Base-by-base conservation (phyloP, 1,284 basidiomycete genomes). In the Cerioporus squamosus region DNA sequence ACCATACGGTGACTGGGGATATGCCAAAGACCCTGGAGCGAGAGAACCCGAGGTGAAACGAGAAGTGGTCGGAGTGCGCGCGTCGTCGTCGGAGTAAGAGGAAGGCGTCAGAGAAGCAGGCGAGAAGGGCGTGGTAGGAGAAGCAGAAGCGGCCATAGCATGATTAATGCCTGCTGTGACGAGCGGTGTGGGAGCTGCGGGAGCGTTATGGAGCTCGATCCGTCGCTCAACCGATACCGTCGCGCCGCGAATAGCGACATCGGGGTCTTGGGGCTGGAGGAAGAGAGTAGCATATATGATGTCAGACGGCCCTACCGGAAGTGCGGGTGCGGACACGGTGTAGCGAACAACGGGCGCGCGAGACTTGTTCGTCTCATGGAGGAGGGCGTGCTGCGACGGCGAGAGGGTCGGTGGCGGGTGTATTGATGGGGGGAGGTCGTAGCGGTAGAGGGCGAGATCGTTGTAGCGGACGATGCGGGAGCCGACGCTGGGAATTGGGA, bases 391-490 rank as follows among this genome's bases (percentile, higher is more conserved):
- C 33, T 61, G 51, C 26, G 64, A 57, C 33, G 62, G 44, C 42
- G 58, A 31, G 33, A 20, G 59, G 44, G 23, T 52, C 51, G 39
- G 58, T 22, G 33, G 54, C 57, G 70, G 54, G 51, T 67, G 56
- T 56, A 68, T 67, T 60, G 73, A 65, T 69, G 71, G 62, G 57
- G 69, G 69, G 61, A 66, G 57, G 64, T 88, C 88, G 66, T 87
- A 87, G 48, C 90, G 85, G 33, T 87, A 70, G 45, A 92, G 79
- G 38, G 82, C 79, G 2, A 93, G 76, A 45, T 91, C 88, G 60
- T 83, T 86, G 69, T 87, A 81, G 69, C 85, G 88, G 44, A 86
- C 70, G 68, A 86, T 82, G 53, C 87, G 84, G 42, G 78, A 78
- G 59, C 91, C 91, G 26, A 93, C 80, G 49, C 83, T 86, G 36